Evolutionary conservation across 2,329 filamentous ascomycete species (phyloP), one percentile per base, ranked within the genome.

Genomic region (Cercospora berteroae): DNA sequence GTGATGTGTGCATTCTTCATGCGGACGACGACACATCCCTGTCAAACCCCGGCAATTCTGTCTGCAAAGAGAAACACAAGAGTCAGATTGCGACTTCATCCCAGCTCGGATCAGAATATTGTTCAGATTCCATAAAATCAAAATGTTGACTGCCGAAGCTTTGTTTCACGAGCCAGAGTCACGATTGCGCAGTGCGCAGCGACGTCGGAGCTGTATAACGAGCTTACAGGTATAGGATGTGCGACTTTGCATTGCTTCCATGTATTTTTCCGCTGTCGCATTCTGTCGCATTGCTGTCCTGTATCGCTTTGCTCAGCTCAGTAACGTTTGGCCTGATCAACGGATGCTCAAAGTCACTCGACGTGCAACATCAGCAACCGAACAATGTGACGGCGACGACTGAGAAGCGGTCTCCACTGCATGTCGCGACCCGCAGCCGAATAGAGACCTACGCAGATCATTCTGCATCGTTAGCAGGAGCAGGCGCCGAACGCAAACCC

Each of bases 1-100:
- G 39, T 48, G 58, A 60, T 60, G 31, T 44, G 58, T 60, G 33
- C 39, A 27, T 25, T 57, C 52, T 57, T 57, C 25, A 31, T 25
- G n/a, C 25, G 16, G 5, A 23, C 48, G 5, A 27, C 52, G 42
- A 20, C 13, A 2, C 36, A 61, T 50, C 59, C 59, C 59, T 50
- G 59, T 29, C 59, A 10, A 18, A n/a, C 6, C 48, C 52, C 52
- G 29, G 52, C 23, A 31, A 50, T 20, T 23, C 20, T 50, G 20
- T 16, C 52, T 25, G 52, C 23, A 33, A 57, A 16, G 52, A 31
- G 25, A 18, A 27, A 57, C 52, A 27, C 52, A 13, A 59, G 29
- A 59, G 27, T 59, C 31, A 33, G 44, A 50, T 25, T 2, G 18
- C 18, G 18, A 50, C 44, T 50, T 50, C 44, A 50, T 50, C 44